phyloP scores from a whole-genome alignment of 768 basidiomycete species.

The Russula emetica region DNA sequence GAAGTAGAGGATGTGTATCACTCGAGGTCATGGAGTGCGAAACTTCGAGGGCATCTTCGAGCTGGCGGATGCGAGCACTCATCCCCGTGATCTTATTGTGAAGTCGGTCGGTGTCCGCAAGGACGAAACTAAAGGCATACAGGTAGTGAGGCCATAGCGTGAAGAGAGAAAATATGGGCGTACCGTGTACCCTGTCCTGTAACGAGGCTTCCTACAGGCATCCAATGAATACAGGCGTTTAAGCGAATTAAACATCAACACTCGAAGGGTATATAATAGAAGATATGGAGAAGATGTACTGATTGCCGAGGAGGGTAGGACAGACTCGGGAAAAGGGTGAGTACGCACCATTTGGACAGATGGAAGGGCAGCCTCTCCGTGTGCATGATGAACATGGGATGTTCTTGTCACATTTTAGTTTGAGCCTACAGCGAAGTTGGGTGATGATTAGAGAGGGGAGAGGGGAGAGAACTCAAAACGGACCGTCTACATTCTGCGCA shows the following conservation, averaged over 20 bases:
- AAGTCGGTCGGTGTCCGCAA: slow-evolving; percentile 66
- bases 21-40: slow-evolving; percentile 44
- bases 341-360: slow-evolving; percentile 60
- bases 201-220: slow-evolving; percentile 49
- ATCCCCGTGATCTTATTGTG: slow-evolving; percentile 64
- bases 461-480: not conserved
- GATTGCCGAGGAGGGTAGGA: not conserved
- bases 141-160: not conserved
- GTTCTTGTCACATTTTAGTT: slow-evolving; percentile 73
- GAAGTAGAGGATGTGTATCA: slow-evolving; percentile 57
- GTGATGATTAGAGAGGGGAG: not conserved
- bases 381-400: slow-evolving; percentile 53
- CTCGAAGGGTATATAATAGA: not conserved
- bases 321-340: not conserved
- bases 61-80: slow-evolving; percentile 65
- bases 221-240: not conserved
- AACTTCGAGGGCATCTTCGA: slow-evolving; percentile 62
- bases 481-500: slow-evolving; percentile 29
- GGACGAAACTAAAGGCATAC: slow-evolving; percentile 49
- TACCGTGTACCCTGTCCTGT: slow-evolving; percentile 77
- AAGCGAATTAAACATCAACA: not conserved
- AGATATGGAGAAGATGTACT: not conserved
- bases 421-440: slow-evolving; percentile 41
- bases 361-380: slow-evolving; percentile 69
- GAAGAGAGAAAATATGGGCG: slow-evolving; percentile 27